phyloP scores from a whole-genome alignment of 1,284 basidiomycete species.

The Ceratobasidium sp. region DNA sequence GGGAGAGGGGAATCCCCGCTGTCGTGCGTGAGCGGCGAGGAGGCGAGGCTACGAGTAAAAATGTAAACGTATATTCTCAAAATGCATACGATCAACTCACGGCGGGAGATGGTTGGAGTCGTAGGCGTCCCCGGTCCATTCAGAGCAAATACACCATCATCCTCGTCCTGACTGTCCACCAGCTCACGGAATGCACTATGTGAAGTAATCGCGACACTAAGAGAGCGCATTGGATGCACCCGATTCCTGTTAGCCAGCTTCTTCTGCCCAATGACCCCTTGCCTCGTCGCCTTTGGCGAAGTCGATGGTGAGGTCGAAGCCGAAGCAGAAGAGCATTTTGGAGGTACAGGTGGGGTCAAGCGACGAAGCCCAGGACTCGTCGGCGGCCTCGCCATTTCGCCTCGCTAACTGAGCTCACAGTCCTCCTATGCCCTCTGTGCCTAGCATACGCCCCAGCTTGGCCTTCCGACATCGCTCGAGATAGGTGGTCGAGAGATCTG shows the following conservation, averaged over 20 bases:
- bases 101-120: background rate
- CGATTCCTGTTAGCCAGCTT: conserved; percentile 16
- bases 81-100: conserved; percentile 10
- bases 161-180: background rate
- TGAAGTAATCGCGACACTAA: conserved; percentile 34
- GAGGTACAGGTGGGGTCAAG: conserved; percentile 12
- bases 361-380: conserved; percentile 41
- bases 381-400: conserved; percentile 38
- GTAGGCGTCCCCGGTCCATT: conserved; percentile 31
- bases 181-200: conserved; percentile 34
- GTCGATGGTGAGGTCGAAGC: conserved; percentile 7
- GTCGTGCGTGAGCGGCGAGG: conserved; percentile 61
- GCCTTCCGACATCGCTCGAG: conserved; percentile 26
- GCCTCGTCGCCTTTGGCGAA: conserved; percentile 9
- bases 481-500: conserved; percentile 13
- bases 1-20: conserved; percentile 69
- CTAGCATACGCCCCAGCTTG: conserved; percentile 25
- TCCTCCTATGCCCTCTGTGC: conserved; percentile 30
- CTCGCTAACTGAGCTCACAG: conserved; percentile 38
- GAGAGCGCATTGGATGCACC: conserved; percentile 9
- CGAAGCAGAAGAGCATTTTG: conserved; percentile 27
- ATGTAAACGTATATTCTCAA: background rate
- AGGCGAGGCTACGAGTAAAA: conserved; percentile 60
- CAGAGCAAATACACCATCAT: conserved; percentile 2
- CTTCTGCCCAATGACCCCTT: conserved; percentile 31